Conservation (phyloP, 1,139 yeast species). For the Chernovozyma aurita region DNA sequence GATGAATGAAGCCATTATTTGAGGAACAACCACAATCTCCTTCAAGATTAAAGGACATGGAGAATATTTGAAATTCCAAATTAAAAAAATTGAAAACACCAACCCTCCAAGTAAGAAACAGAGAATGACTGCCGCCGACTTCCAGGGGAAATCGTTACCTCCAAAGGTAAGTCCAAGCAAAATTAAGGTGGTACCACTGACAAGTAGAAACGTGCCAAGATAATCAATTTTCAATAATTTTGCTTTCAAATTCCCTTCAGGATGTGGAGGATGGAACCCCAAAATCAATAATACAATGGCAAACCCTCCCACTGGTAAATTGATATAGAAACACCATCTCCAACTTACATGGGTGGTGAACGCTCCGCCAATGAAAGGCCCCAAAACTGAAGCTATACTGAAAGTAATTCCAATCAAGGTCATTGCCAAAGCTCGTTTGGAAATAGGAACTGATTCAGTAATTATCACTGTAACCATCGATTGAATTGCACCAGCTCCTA, state of each 20-base stretch:
- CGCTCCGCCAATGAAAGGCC: slow-evolving; percentile 70
- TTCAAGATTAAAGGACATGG: slow-evolving; percentile 44
- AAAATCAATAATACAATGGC: slow-evolving; percentile 42
- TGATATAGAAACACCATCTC: slow-evolving; percentile 79
- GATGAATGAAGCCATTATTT: slow-evolving; percentile 34
- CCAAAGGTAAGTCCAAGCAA: slow-evolving; percentile 35
- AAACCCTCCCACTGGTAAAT: slow-evolving; percentile 63
- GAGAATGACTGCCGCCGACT: slow-evolving; percentile 51
- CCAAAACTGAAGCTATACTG: slow-evolving; percentile 52
- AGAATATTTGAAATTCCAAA: slow-evolving; percentile 47
- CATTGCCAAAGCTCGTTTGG: slow-evolving; percentile 50
- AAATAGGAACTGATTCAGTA: slow-evolving; percentile 57
- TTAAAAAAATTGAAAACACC: slow-evolving; percentile 30
- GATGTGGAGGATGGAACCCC: slow-evolving; percentile 54
- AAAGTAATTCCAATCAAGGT: slow-evolving; percentile 49
- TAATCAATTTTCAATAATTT: slow-evolving; percentile 39
- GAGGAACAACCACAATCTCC: slow-evolving; percentile 33
- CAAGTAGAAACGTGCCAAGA: slow-evolving; percentile 26
- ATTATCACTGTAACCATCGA: slow-evolving; percentile 55
- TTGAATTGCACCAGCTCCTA: slow-evolving; percentile 71
- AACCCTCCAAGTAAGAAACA: slow-evolving; percentile 55
- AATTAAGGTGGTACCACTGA: slow-evolving; percentile 26
- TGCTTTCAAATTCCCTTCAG: slow-evolving; percentile 33
- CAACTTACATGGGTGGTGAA: slow-evolving; percentile 58
- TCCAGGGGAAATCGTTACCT: slow-evolving; percentile 31